Base-by-base conservation (phyloP, 1,284 basidiomycete genomes). In the Anthracocystis panici-leucophaei region DNA sequence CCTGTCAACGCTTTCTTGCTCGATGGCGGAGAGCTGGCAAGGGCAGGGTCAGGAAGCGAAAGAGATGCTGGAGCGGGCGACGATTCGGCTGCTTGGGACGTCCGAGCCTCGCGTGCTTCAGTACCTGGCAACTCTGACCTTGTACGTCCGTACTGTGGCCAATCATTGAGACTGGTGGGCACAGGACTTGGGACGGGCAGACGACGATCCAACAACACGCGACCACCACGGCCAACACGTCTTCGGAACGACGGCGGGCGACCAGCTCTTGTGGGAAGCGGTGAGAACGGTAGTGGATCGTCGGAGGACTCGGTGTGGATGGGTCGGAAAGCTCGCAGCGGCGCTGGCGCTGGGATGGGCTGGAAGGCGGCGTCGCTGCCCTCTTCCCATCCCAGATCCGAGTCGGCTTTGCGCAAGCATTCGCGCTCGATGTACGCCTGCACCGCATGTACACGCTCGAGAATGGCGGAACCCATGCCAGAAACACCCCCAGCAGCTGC, bases 381-480 rank as follows among this genome's bases (percentile, higher is more conserved):
- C 35, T 84, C 83, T 62, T 84, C 83, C 77, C 79, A 79, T 11
- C 82, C 82, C 3, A 80, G 65, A 49, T 84, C 82, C 25, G 76
- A 63, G 40, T 82, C 80, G 45, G 75, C 66, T 53, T 79, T 82
- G 45, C 73, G 65, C 20, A 69, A 29, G 45, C 77, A 79, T 61
- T 84, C 83, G 41, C 80, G 76, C 57, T 84, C 83, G 71, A 84
- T 81, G 56, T 80, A 84, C 8, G 77, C 69, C 55, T 84, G 82
- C 1, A 84, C 79, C 11, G 80, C 75, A 40, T 77, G 70, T 2
- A 83, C 78, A 33, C 82, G 78, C 56, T 84, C 82, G 55, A 82
- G 60, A 35, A 85, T 80, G 16, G 76, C 81, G 10, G 80, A 71
- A 16, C 81, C 80, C 56, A 81, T 94, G 92, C 88, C 93, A 8